phyloP scores from a whole-genome alignment of 257 asterid genomes.

The Paraleonurus japonicus region DNA sequence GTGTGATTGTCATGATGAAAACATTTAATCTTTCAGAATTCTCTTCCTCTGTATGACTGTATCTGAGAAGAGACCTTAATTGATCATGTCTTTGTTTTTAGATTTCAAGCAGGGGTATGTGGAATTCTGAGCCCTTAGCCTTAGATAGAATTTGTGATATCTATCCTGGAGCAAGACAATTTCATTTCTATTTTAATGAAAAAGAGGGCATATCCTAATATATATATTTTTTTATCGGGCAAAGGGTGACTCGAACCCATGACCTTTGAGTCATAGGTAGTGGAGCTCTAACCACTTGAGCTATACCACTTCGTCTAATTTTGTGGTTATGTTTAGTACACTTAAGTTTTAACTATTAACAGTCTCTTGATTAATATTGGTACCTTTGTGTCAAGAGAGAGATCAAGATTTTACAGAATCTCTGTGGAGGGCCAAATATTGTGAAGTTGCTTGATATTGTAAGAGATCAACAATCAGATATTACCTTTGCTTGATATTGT shows the following conservation, averaged over 20 bases:
- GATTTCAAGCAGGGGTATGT: neutral
- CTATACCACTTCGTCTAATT: too few relatives aligned
- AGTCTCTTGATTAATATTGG: slow-evolving; percentile 13
- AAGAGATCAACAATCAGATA: too few relatives aligned
- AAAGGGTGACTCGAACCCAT: too few relatives aligned
- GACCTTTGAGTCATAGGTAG: too few relatives aligned
- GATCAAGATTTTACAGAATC: slow-evolving; percentile 86
- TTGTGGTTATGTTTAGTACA: neutral
- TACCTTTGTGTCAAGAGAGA: slow-evolving; percentile 67
- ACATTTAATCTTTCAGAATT: neutral
- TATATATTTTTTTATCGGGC: too few relatives aligned
- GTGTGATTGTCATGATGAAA: neutral
- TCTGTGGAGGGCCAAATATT: slow-evolving; percentile 89
- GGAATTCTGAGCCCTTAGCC: neutral
- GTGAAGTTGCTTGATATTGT: slow-evolving; percentile 91
- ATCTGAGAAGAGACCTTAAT: neutral
- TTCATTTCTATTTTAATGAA: neutral
- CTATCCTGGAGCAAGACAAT: neutral
- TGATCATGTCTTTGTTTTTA: neutral
- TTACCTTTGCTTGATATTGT: too few relatives aligned
- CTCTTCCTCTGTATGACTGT: neutral
- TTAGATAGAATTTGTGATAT: neutral
- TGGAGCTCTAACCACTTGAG: too few relatives aligned
- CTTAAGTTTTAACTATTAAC: neutral
- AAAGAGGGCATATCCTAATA: neutral